phyloP scores from a whole-genome alignment of 106 monocot species.

The Acorus calamus region DNA sequence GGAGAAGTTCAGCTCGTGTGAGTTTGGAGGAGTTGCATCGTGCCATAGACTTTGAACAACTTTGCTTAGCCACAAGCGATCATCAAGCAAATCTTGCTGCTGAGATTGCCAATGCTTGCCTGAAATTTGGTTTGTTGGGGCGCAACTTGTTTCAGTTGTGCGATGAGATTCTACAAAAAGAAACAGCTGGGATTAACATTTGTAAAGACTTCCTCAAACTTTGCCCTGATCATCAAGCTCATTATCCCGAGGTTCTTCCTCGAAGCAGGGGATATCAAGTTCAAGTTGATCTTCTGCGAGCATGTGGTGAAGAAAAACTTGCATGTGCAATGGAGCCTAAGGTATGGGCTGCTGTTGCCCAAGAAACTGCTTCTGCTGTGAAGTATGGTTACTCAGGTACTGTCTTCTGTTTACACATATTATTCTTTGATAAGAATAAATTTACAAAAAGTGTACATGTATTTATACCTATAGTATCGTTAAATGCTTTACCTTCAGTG shows the following conservation, averaged over 20 bases:
- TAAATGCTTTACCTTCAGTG: too few species aligned
- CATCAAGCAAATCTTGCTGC: slow-evolving; percentile 77
- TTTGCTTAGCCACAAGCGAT: slow-evolving; percentile 47
- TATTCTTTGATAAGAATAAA: too few species aligned
- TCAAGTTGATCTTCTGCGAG: slow-evolving; percentile 83
- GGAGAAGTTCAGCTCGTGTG: slow-evolving; percentile 63
- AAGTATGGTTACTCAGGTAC: slow-evolving; percentile 58
- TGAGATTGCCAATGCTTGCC: slow-evolving; percentile 68
- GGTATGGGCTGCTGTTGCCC: slow-evolving; percentile 73
- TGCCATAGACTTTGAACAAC: slow-evolving; percentile 55
- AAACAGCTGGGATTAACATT: slow-evolving; percentile 34
- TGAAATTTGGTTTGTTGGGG: slow-evolving; percentile 69
- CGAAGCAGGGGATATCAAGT: slow-evolving; percentile 83
- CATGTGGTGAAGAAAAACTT: slow-evolving; percentile 62
- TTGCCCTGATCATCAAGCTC: slow-evolving; percentile 23
- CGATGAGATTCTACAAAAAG: slow-evolving; percentile 68
- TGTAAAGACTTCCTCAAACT: slow-evolving; percentile 61
- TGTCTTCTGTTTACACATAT: too few species aligned
- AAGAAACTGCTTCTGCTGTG: slow-evolving; percentile 75
- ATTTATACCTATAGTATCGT: too few species aligned
- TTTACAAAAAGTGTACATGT: too few species aligned
- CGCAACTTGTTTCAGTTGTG: slow-evolving; percentile 71
- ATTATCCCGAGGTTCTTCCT: slow-evolving; percentile 47
- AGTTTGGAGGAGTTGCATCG: slow-evolving; percentile 89
- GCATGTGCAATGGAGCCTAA: slow-evolving; percentile 45